Base-by-base conservation (phyloP, 768 basidiomycete species). In the Tylopilus rubrobrunneus region DNA sequence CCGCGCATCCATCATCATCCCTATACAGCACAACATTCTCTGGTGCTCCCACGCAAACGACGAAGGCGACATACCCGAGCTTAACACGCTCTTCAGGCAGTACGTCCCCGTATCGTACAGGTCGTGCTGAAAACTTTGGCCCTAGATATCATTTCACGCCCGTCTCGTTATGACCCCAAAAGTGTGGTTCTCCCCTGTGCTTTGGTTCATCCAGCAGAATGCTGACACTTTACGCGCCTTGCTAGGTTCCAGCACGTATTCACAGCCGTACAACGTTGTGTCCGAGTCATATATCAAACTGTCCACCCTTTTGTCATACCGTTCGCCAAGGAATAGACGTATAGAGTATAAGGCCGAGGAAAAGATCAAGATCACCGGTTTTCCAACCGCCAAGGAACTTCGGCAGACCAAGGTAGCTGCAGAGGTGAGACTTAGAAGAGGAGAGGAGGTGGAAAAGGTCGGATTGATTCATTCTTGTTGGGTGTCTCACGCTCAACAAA, bases 21-120 rank as follows among this genome's bases (percentile, higher is more conserved):
- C 97, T 49, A 78, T 95, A 17, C 95, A 98, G 67, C 95, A 98
- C 66, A 94, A 97, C 70, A 71, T 97, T 42, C 76, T 95, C 43
- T 94, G 92, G 89, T 90, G 92, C 65, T 81, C 86, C 9, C 78
- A 79, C 37, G 78, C 78, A 7, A 84, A 85, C 10, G 83, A 84
- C n/a, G 86, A 84, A 40, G 83, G 81, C 6, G 88, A 87, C 57
- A 79, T 89, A 52, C 76, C 89, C 46, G 93, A 97, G 67, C 75
- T 96, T 57, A 92, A 93, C 63, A 73, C 83, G 14, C 82, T 87
- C 50, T n/a, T n/a, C n/a, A n/a, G n/a, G n/a, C 76, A 77, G 58
- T 68, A n/a, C n/a, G n/a, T n/a, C n/a, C n/a, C n/a, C n/a, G n/a
- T n/a, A n/a, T n/a, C n/a, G n/a, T 71, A 21, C 83, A 85, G 61